Evolutionary conservation across 2,329 filamentous ascomycete genomes (phyloP).

Genomic region (Alternaria dauci): DNA sequence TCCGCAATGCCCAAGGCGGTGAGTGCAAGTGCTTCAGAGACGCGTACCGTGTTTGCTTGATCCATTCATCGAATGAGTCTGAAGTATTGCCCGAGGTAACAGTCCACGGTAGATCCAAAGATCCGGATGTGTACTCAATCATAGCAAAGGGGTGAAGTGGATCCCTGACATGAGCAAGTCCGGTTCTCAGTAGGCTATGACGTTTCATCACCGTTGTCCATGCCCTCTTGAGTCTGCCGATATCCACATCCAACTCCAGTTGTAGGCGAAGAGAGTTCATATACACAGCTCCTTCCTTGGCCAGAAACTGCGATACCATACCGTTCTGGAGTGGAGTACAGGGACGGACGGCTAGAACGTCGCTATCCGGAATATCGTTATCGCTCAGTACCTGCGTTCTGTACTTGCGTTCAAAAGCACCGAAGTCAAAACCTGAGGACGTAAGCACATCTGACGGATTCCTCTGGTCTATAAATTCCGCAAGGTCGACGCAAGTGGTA

Average conservation of each 20-base stretch:
- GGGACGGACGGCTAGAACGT: slow-evolving; percentile 70
- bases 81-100: background rate
- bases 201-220: slow-evolving; percentile 65
- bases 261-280: slow-evolving; percentile 74
- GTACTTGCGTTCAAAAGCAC: slow-evolving; percentile 59
- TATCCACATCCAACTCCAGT: slow-evolving; percentile 54
- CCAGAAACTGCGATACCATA: slow-evolving; percentile 78
- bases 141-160: slow-evolving; percentile 73
- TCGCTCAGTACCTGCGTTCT: slow-evolving; percentile 43
- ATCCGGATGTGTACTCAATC: slow-evolving; percentile 65
- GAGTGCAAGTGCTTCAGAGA: slow-evolving; percentile 58
- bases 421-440: slow-evolving; percentile 55
- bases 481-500: slow-evolving; percentile 47
- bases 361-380: slow-evolving; percentile 40
- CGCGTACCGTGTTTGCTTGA: slow-evolving; percentile 25
- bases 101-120: slow-evolving; percentile 49
- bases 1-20: slow-evolving; percentile 70
- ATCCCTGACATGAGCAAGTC: slow-evolving; percentile 72
- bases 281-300: slow-evolving; percentile 73
- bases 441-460: background rate
- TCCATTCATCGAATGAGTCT: slow-evolving; percentile 32
- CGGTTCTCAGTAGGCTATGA: slow-evolving; percentile 79
- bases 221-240: slow-evolving; percentile 59
- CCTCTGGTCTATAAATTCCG: slow-evolving; percentile 25
- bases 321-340: slow-evolving; percentile 83